phyloP scores from a whole-genome alignment of 1,139 yeast genomes.

The Debaryomyces coudertii region DNA sequence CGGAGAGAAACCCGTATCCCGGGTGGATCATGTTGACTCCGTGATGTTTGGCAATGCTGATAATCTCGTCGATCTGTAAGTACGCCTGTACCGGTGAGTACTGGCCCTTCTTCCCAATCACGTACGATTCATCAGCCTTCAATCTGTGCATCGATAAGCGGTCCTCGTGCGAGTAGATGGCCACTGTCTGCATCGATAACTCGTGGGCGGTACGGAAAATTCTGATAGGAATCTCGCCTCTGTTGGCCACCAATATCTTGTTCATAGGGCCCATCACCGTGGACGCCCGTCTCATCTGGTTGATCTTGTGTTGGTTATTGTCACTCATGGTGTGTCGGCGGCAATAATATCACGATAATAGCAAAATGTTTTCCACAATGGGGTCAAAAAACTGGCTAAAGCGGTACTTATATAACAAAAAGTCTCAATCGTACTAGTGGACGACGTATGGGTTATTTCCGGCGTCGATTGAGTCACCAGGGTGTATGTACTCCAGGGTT shows the following conservation, averaged over 20 bases:
- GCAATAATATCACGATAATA: not conserved
- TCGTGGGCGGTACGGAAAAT: conserved; percentile 98
- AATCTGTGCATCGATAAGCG: conserved; percentile 92
- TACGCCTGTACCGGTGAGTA: conserved; percentile 96
- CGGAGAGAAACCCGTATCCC: conserved; percentile 95
- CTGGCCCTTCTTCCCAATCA: conserved; percentile 87
- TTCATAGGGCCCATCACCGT: conserved; percentile 65
- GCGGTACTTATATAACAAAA: not conserved
- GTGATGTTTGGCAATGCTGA: conserved; percentile 85
- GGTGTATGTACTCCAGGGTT: not conserved
- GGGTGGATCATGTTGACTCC: conserved; percentile 97
- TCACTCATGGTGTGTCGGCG: not conserved
- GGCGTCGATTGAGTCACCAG: conserved; percentile 5
- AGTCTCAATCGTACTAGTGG: not conserved
- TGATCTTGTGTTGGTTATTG: conserved; percentile 29
- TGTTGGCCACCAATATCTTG: conserved; percentile 87
- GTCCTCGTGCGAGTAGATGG: conserved; percentile 96
- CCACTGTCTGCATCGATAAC: conserved; percentile 95
- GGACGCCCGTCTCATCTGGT: conserved; percentile 63
- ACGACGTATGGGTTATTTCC: not conserved
- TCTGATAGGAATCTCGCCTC: conserved; percentile 92
- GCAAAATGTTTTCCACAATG: not conserved
- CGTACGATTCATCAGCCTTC: conserved; percentile 91
- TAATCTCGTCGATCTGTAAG: conserved; percentile 92
- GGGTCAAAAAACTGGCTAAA: not conserved